Percentiles rank a stretch among this genome's conserved stretches.
phyloP scores from a whole-genome alignment of 1,284 basidiomycete genomes.

The Sporisorium sorghi region DNA sequence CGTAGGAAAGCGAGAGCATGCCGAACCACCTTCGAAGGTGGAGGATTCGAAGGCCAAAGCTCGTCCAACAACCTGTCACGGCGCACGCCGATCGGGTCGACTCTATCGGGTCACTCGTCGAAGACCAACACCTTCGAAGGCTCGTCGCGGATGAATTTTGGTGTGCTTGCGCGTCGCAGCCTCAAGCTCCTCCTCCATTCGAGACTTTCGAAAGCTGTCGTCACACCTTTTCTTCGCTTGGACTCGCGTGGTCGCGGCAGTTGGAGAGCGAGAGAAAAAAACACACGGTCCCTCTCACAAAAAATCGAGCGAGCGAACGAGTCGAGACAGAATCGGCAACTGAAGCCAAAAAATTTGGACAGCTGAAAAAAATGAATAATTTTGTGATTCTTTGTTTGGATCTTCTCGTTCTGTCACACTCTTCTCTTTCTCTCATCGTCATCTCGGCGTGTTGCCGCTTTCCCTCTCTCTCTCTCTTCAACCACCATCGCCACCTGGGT shows the following conservation, averaged over 20 bases:
- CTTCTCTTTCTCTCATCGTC: neutral
- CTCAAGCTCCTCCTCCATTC: neutral
- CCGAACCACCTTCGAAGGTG: too few species aligned
- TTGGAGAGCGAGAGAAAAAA: neutral
- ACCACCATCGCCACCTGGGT: conserved; percentile 13
- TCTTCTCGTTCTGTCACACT: conserved; percentile 4
- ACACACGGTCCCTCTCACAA: neutral
- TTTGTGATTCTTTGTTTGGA: conserved; percentile 2
- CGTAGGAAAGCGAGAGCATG: too few species aligned
- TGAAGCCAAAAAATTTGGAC: too few species aligned
- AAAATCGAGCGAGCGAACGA: neutral
- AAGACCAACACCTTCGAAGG: neutral
- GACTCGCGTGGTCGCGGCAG: neutral
- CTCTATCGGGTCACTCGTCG: conserved; percentile 3
- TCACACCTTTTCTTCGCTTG: neutral
- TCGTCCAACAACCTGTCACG: too few species aligned
- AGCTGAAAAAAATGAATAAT: neutral
- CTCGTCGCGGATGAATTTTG: neutral
- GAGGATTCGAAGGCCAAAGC: too few species aligned
- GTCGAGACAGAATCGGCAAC: conserved; percentile 3
- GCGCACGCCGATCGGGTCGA: neutral
- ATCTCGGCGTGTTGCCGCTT: neutral
- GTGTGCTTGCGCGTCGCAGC: neutral
- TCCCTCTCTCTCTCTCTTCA: neutral
- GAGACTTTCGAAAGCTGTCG: conserved; percentile 2